phyloP scores from a whole-genome alignment of 2,329 filamentous ascomycete genomes.

The Myriosclerotinia scirpicola region DNA sequence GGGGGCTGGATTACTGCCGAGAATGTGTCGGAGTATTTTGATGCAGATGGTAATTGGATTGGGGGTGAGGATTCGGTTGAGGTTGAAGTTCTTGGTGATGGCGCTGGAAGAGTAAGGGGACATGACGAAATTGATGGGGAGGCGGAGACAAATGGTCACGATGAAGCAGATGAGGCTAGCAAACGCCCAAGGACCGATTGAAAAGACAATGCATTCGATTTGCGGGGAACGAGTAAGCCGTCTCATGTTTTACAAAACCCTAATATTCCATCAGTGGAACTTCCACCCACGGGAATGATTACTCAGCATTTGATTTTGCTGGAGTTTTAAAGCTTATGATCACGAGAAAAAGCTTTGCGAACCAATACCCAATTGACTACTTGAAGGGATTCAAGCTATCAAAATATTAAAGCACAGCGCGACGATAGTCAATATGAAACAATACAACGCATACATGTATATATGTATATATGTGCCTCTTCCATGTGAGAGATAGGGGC shows the following conservation, averaged over 20 bases:
- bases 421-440: not conserved
- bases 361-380: not conserved
- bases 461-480: no score
- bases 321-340: not conserved
- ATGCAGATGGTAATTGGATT: conserved; percentile 78
- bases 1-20: conserved; percentile 88
- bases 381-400: not conserved
- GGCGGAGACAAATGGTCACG: conserved; percentile 42
- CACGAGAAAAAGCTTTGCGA: not conserved
- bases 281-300: not conserved
- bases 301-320: not conserved
- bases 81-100: conserved; percentile 57
- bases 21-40: conserved; percentile 82
- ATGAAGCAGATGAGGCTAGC: conserved; percentile 43
- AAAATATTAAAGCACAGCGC: not conserved
- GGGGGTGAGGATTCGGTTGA: conserved; percentile 41
- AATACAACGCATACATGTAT: no score
- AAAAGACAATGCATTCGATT: not conserved
- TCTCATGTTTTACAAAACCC: not conserved
- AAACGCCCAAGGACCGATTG: conserved; percentile 16
- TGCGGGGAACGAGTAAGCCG: not conserved
- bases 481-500: no score
- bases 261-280: not conserved
- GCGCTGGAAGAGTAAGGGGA: conserved; percentile 58
- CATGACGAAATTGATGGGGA: conserved; percentile 53